A percentile compares a stretch with the other conserved stretches of the same genome.
These are phyloP conservation scores for Aciculosporium take DNA, from an alignment of 2,329 filamentous ascomycete species.

Conservation along the genomic window DNA sequence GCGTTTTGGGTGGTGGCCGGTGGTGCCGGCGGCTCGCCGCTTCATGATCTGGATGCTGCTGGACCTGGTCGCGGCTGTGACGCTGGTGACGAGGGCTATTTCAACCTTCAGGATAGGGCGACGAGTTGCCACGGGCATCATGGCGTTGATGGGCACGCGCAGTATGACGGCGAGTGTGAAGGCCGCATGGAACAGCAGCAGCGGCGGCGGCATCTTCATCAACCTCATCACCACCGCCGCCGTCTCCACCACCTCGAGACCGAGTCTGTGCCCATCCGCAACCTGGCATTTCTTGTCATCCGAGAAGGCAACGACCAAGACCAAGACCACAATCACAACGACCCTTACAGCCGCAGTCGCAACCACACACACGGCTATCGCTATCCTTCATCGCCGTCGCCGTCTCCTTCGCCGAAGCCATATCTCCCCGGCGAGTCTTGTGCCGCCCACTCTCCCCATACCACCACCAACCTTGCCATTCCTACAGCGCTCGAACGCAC, in stretches of 20 bases:
- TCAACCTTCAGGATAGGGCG: not conserved
- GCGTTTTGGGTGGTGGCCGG: slow-evolving; percentile 25
- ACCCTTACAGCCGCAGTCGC: not conserved
- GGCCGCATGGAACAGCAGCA: not conserved
- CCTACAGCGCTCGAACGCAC: slow-evolving; percentile 31
- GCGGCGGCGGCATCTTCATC: not conserved
- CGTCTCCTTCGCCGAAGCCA: slow-evolving; percentile 11
- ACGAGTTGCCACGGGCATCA: not conserved
- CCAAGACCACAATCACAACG: slow-evolving; percentile 7
- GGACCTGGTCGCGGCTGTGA: not conserved
- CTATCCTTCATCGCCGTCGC: slow-evolving; percentile 10
- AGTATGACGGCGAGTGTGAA: not conserved
- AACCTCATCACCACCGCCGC: not conserved
- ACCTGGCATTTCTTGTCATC: slow-evolving; percentile 24
- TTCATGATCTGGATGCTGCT: slow-evolving; percentile 11
- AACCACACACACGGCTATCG: slow-evolving; percentile 6
- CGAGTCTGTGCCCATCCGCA: slow-evolving; percentile 18
- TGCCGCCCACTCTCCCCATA: not conserved
- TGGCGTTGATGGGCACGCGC: not conserved
- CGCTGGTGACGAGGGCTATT: not conserved
- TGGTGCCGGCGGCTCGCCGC: slow-evolving; percentile 12
- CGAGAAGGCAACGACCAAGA: slow-evolving; percentile 17
- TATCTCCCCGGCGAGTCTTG: not conserved
- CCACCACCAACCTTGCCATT: not conserved
- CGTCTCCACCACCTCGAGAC: not conserved